Percentiles rank a stretch among this genome's conserved stretches.
phyloP scores from a whole-genome alignment of 495 filamentous ascomycete genomes.

The Hypomontagnella monticulosa region DNA sequence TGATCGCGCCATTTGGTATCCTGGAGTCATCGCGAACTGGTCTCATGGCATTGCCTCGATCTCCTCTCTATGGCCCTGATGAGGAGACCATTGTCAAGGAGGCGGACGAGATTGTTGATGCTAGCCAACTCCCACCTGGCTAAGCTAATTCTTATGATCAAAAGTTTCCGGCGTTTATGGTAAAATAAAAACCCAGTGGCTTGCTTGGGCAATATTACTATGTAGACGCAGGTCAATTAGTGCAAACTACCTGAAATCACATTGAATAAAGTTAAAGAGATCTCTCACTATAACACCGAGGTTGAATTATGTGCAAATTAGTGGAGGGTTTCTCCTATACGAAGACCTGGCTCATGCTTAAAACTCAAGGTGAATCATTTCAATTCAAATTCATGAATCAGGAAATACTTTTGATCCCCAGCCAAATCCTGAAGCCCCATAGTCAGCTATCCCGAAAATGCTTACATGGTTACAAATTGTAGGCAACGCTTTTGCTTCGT shows the following conservation, averaged over 20 bases:
- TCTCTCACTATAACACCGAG: neutral
- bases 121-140: slow-evolving; percentile 90
- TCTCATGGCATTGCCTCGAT: slow-evolving; percentile 95
- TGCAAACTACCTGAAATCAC: slow-evolving; percentile 30
- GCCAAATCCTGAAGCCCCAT: no score
- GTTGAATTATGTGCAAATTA: slow-evolving; percentile 1
- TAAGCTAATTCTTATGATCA: slow-evolving; percentile 56
- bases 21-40: slow-evolving; percentile 93
- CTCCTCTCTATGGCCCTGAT: slow-evolving; percentile 78
- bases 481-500: neutral
- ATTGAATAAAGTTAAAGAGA: slow-evolving; percentile 2
- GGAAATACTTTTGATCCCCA: no score
- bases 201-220: slow-evolving; percentile 22
- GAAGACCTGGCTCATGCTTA: no score
- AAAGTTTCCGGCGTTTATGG: slow-evolving; percentile 36
- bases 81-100: slow-evolving; percentile 85
- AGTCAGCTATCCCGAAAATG: no score
- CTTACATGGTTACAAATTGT: neutral
- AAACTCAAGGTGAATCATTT: no score
- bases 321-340: neutral
- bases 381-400: no score
- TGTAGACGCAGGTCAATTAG: slow-evolving; percentile 26
- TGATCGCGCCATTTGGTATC: slow-evolving; percentile 94
- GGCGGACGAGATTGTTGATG: slow-evolving; percentile 89
- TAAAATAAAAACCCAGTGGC: slow-evolving; percentile 25